Conservation (phyloP, 306 rosid species). For the Castanopsis chinensis region DNA sequence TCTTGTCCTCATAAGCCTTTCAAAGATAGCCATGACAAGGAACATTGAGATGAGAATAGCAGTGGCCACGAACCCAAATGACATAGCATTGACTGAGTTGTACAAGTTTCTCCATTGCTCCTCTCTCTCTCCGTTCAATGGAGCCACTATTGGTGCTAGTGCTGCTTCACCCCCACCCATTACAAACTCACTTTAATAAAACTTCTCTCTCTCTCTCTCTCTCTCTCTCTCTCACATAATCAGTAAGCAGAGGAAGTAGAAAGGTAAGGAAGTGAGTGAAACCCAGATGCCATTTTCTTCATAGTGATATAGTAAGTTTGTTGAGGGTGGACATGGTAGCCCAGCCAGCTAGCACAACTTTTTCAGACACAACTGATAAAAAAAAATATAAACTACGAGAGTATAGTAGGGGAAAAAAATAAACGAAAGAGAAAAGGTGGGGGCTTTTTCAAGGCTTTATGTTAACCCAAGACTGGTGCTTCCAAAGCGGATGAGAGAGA, state of each 20-base stretch:
- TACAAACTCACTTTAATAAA: not conserved
- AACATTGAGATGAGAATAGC: slow-evolving; percentile 76
- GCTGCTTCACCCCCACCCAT: slow-evolving; percentile 39
- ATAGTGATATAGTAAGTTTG: not conserved
- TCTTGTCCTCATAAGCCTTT: slow-evolving; percentile 59
- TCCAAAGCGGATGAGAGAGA: not conserved
- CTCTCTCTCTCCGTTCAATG: slow-evolving; percentile 42
- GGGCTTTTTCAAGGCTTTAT: not conserved
- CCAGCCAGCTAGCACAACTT: not conserved
- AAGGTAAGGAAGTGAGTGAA: not conserved
- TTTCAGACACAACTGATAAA: not conserved
- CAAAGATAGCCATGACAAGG: slow-evolving; percentile 71
- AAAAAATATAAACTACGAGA: not conserved
- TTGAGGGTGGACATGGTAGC: not conserved
- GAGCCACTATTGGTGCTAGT: slow-evolving; percentile 38
- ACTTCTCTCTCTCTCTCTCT: not conserved
- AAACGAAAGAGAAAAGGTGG: not conserved
- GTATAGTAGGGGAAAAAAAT: no score
- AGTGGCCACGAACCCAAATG: slow-evolving; percentile 74
- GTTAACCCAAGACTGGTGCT: not conserved
- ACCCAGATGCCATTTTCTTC: slow-evolving; percentile 5
- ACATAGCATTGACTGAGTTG: slow-evolving; percentile 55
- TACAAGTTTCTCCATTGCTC: slow-evolving; percentile 54
- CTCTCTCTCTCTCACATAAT: slow-evolving; percentile 17
- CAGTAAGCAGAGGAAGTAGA: slow-evolving; percentile 2